Base-by-base conservation (phyloP, 306 rosid species). In the Trifolium repens region DNA sequence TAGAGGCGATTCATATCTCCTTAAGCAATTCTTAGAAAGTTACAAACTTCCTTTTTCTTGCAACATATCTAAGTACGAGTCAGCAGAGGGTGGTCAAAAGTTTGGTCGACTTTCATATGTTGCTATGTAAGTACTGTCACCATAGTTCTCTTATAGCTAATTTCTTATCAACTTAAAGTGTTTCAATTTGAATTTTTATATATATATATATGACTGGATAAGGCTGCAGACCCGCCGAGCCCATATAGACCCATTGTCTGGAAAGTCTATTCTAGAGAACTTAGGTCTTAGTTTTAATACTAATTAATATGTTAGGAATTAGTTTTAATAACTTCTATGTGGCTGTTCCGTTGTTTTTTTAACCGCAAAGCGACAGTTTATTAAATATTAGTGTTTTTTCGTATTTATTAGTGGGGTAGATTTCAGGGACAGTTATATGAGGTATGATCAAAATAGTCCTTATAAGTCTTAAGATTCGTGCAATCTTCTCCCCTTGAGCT, bases 31-130 rank as follows among this genome's bases (percentile, higher is more conserved):
- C 79, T 73, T 92, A 75, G 91, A 87, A 83, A 92, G 96, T 76
- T 94, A 94, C 81, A 94, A 85, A 82, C 96, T 94, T 78, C 97
- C 96, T 60, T 82, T 89, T 39, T 81, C 81, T 26, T 75, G 73
- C 83, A 78, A 66, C 46, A 59, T 63, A 71, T 79, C 84, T 47
- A 77, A 77, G 66, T 46, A 24, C 40, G 88, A 85, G 62, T 80
- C 88, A 13, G 37, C 69, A 52, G 85, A 85, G 75, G 82, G 72
- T 19, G 91, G 54, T 67, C 79, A 84, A 74, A 86, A 86, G 84
- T 86, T 78, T 74, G 80, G 70, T 54, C 88, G 89, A 53, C 93
- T 89, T 81, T 94, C 99, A 27, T 94, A 89, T 82, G 87, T 84
- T 81, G 91, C 88, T 60, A 94, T 92, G 99, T 94, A 88, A 89